A percentile compares a stretch with the other conserved stretches of the same genome.
Evolutionary conservation across 805 yeast species (phyloP).

Genomic region (Candida pini): DNA sequence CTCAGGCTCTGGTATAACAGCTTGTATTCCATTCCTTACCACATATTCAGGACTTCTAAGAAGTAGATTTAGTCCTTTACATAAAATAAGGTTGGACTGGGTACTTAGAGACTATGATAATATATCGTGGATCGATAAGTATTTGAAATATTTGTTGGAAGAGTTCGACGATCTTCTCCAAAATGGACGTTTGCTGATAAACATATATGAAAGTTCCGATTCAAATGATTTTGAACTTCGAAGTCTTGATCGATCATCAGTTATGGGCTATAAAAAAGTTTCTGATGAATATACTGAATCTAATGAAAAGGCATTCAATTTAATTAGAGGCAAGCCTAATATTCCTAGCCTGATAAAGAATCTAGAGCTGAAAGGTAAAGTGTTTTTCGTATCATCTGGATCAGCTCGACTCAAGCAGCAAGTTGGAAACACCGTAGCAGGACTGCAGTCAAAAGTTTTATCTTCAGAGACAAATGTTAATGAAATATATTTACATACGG

Average conservation of each 20-base stretch:
- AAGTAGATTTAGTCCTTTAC: conserved; percentile 13
- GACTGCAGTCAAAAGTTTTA: conserved; percentile 32
- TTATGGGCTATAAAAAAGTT: neutral
- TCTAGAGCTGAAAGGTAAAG: conserved; percentile 28
- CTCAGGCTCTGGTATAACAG: conserved; percentile 51
- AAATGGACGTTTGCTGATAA: conserved; percentile 8
- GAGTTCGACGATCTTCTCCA: conserved; percentile 23
- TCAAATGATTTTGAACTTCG: too few species aligned
- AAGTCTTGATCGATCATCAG: too few species aligned
- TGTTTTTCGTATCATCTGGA: conserved; percentile 42
- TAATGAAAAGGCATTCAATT: neutral
- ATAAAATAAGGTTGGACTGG: conserved; percentile 40
- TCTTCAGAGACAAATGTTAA: conserved; percentile 18
- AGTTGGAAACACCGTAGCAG: conserved; percentile 36
- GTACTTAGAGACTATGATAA: conserved; percentile 30
- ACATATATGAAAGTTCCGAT: too few species aligned
- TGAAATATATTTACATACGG: conserved; percentile 47
- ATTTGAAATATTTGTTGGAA: conserved; percentile 30
- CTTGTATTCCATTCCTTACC: conserved; percentile 37
- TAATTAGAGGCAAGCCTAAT: conserved; percentile 12
- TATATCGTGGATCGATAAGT: conserved; percentile 36
- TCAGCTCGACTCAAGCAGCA: conserved; percentile 34
- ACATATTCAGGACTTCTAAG: conserved; percentile 22
- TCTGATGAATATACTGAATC: neutral
- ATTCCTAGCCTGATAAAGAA: conserved; percentile 12